Evolutionary conservation across 2,329 filamentous ascomycete species (phyloP).

Genomic region (Grosmannia penicillata): DNA sequence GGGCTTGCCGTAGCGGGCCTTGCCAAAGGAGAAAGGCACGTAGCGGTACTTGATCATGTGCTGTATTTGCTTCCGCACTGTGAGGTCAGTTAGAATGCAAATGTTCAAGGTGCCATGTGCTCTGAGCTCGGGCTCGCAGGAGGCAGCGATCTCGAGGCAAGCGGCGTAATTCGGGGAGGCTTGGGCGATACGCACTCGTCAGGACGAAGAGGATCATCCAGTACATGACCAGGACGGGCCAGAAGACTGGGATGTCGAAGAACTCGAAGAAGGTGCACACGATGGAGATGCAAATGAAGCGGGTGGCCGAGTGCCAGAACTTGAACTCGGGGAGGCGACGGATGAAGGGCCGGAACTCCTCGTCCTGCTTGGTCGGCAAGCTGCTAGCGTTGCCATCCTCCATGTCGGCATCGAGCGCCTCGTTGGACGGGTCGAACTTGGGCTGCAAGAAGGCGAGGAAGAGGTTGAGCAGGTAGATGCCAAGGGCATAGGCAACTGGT

Average conservation of each 20-base stretch:
- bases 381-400: constrained; percentile 75
- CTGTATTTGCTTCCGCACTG: constrained; percentile 98
- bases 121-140: too few species aligned
- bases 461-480: constrained; percentile 96
- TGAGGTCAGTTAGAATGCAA: not conserved
- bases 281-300: constrained; percentile 72
- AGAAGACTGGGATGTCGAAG: constrained; percentile 97
- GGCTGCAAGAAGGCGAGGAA: constrained; percentile 97
- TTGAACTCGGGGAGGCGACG: constrained; percentile 95
- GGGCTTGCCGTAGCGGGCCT: constrained; percentile 62
- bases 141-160: too few species aligned
- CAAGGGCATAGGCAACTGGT: constrained; percentile 86
- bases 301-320: constrained; percentile 95
- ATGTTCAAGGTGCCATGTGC: too few species aligned
- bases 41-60: constrained; percentile 99
- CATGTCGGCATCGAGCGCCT: constrained; percentile 82
- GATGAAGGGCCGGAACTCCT: constrained; percentile 97
- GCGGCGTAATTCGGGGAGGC: not conserved
- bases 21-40: constrained; percentile 84
- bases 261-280: constrained; percentile 82
- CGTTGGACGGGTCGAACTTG: constrained; percentile 96
- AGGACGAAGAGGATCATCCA: constrained; percentile 94
- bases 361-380: constrained; percentile 87
- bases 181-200: constrained; percentile 56
- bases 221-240: constrained; percentile 96